Evolutionary conservation across 2,329 filamentous ascomycete species (phyloP).

Genomic region (Ambrosiella beaveri): DNA sequence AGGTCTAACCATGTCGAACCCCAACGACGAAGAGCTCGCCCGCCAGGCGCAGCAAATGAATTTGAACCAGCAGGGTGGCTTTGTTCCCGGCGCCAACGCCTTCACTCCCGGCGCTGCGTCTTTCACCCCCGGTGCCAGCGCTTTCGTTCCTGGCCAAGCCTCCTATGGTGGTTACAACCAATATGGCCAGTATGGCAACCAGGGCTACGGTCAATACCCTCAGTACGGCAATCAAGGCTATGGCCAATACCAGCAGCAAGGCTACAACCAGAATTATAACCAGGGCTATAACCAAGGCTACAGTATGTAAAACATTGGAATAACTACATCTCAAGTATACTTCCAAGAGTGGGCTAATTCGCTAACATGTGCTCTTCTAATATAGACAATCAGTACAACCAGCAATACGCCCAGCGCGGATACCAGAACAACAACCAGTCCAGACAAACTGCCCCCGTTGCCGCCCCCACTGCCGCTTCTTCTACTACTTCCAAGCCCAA

Average conservation of each 20-base stretch:
- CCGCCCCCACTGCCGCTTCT: constrained; percentile 26
- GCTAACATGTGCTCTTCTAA: neutral
- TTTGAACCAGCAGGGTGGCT: constrained; percentile 27
- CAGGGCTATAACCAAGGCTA: neutral
- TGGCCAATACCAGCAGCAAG: constrained; percentile 25
- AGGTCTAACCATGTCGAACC: constrained; percentile 52
- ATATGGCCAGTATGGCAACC: constrained; percentile 21
- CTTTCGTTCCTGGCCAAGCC: constrained; percentile 50
- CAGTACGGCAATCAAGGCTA: constrained; percentile 24
- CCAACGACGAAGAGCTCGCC: constrained; percentile 91
- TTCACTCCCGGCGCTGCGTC: constrained; percentile 52
- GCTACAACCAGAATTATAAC: constrained; percentile 19
- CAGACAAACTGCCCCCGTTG: constrained; percentile 29
- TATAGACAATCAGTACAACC: constrained; percentile 27
- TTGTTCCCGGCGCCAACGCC: constrained; percentile 26
- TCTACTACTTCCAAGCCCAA: constrained; percentile 36
- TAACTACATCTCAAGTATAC: neutral
- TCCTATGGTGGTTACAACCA: constrained; percentile 31
- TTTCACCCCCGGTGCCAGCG: constrained; percentile 55
- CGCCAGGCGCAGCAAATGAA: constrained; percentile 59
- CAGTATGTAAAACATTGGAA: neutral
- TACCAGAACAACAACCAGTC: constrained; percentile 22
- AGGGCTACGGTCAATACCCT: constrained; percentile 22
- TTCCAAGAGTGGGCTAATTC: neutral
- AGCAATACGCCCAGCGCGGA: constrained; percentile 27